Conservation (phyloP, 306 rosid genomes). For the Prunus fruticosa region DNA sequence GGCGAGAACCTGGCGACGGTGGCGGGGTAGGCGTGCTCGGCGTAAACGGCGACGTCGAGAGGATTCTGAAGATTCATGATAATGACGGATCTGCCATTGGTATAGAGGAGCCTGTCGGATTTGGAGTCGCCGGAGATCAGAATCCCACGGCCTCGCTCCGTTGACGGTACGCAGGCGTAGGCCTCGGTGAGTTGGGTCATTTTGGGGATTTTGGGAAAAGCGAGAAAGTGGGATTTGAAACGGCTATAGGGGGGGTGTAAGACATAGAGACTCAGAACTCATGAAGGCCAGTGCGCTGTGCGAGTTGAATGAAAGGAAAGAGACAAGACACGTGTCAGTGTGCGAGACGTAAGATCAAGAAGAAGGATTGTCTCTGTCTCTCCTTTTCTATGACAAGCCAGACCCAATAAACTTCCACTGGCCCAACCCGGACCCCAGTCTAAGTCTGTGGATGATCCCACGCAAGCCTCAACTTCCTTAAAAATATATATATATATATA, state of each 20-base stretch:
- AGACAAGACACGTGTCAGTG: too few species aligned
- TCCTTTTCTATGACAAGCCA: too few species aligned
- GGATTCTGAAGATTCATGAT: conserved; percentile 75
- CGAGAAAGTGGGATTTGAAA: conserved; percentile 19
- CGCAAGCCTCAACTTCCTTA: too few species aligned
- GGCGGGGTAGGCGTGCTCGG: conserved; percentile 82
- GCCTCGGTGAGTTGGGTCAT: conserved; percentile 71
- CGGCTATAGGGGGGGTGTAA: too few species aligned
- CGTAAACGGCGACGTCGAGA: conserved; percentile 75
- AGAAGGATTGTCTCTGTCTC: too few species aligned
- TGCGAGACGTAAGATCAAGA: too few species aligned
- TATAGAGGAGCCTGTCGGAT: conserved; percentile 59
- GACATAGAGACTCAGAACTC: too few species aligned
- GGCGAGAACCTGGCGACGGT: conserved; percentile 92
- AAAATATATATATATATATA: too few species aligned
- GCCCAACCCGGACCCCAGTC: not conserved
- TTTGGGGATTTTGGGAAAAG: not conserved
- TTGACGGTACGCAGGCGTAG: conserved; percentile 71
- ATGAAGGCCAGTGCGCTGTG: too few species aligned
- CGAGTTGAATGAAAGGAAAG: too few species aligned
- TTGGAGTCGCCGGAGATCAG: conserved; percentile 82
- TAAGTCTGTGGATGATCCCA: not conserved
- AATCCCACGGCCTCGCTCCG: conserved; percentile 95
- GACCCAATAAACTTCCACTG: not conserved
- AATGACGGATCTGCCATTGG: conserved; percentile 85